These are phyloP conservation scores for Wallacemonas rigidus DNA, from an alignment of 208 protist species.

Conservation along the genomic window DNA sequence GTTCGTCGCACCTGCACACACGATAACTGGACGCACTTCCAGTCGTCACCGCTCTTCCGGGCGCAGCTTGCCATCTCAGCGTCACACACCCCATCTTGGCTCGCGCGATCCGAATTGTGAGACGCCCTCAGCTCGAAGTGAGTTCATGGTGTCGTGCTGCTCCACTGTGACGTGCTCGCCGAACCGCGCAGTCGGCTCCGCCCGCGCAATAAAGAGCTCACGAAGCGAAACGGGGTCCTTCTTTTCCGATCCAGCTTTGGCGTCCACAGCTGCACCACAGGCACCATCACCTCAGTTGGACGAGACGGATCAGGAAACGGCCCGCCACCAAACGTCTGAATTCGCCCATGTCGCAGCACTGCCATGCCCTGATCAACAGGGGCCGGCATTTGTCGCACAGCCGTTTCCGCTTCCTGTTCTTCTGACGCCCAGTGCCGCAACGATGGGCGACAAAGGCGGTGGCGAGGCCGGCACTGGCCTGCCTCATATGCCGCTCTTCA, in stretches of 20 bases:
- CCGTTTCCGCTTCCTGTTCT: conserved; percentile 36
- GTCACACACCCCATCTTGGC: not conserved
- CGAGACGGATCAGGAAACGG: not conserved
- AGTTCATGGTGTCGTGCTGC: conserved; percentile 17
- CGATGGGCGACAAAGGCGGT: not conserved
- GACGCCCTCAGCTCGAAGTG: conserved; percentile 12
- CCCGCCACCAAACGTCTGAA: too few relatives aligned
- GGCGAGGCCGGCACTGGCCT: conserved; percentile 17
- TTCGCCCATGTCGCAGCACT: too few relatives aligned
- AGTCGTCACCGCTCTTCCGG: conserved; percentile 10
- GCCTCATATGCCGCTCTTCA: conserved; percentile 16
- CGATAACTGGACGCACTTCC: not conserved
- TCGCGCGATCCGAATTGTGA: not conserved
- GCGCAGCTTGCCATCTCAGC: not conserved
- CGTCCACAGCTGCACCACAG: not conserved
- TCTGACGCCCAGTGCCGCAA: conserved; percentile 20
- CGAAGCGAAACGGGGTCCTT: conserved; percentile 8
- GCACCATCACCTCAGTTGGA: not conserved
- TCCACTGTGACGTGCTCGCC: conserved; percentile 16
- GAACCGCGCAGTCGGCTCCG: not conserved
- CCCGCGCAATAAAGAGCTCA: not conserved
- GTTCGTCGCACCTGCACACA: conserved; percentile 10
- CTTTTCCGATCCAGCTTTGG: conserved; percentile 9
- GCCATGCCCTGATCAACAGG: too few relatives aligned
- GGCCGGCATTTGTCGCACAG: not conserved